Percentiles rank a stretch among this genome's conserved stretches.
Evolutionary conservation across 169 alveolate species (phyloP).

Genomic region (Cryptosporidium tyzzeri): DNA sequence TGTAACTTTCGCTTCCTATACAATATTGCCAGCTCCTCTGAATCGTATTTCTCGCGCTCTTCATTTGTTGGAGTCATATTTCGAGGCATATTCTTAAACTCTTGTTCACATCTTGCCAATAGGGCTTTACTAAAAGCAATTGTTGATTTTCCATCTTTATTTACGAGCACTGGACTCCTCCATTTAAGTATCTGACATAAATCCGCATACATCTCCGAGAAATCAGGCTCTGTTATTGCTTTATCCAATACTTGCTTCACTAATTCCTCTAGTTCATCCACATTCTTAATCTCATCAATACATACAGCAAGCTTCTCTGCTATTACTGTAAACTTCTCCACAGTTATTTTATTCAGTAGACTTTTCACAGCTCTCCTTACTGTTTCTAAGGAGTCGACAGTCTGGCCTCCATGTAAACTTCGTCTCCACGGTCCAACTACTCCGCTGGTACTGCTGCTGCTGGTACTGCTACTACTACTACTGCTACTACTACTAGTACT

Average conservation of each 20-base stretch:
- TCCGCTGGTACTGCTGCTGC: background rate
- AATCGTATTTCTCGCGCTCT: constrained; percentile 48
- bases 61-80: constrained; percentile 71
- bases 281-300: constrained; percentile 82
- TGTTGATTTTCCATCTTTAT: constrained; percentile 81
- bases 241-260: constrained; percentile 86
- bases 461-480: background rate
- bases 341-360: constrained; percentile 88
- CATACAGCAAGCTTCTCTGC: constrained; percentile 89
- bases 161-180: constrained; percentile 84
- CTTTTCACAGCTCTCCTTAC: constrained; percentile 86
- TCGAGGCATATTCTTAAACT: constrained; percentile 64
- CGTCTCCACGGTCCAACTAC: constrained; percentile 65
- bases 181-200: constrained; percentile 88
- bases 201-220: constrained; percentile 94
- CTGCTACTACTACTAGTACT: background rate
- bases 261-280: constrained; percentile 84
- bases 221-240: constrained; percentile 92
- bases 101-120: constrained; percentile 61
- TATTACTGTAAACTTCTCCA: constrained; percentile 89
- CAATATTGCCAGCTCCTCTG: constrained; percentile 39
- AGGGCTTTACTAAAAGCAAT: constrained; percentile 78
- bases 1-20: constrained; percentile 84
- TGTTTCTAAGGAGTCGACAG: constrained; percentile 81
- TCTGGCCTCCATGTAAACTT: constrained; percentile 11